phyloP scores from a whole-genome alignment of 225 moss, liverwort and hornwort genomes.

The Ulota crispa region DNA sequence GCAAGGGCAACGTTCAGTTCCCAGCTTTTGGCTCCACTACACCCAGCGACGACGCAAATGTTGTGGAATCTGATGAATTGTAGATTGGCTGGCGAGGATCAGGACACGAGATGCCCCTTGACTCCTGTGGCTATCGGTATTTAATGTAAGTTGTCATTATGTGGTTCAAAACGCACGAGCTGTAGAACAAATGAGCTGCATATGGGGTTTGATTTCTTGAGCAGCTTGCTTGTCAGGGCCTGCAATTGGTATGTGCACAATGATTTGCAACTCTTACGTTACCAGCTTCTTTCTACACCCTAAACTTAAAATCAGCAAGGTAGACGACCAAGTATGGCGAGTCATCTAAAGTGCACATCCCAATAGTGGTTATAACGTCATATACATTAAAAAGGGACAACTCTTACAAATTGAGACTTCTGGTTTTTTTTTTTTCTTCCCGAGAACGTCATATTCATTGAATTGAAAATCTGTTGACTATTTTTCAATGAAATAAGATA shows the following conservation, averaged over 20 bases:
- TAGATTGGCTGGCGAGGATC: background rate
- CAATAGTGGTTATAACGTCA: background rate
- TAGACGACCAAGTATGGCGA: background rate
- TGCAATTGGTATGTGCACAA: background rate
- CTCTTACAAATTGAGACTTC: no score
- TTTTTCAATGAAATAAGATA: no score
- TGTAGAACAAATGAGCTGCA: background rate
- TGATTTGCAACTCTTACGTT: background rate
- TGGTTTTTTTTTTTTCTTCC: no score
- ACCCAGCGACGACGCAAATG: background rate
- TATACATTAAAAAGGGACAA: no score
- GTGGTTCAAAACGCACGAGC: background rate
- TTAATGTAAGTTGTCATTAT: background rate
- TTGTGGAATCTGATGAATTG: slow-evolving; percentile 16
- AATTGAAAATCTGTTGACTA: no score
- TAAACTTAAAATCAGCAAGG: background rate
- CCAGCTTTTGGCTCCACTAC: slow-evolving; percentile 23
- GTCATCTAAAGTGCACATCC: background rate
- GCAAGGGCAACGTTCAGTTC: slow-evolving; percentile 55
- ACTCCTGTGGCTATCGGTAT: background rate
- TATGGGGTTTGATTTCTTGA: background rate
- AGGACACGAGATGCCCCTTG: background rate
- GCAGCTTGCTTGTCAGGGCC: background rate
- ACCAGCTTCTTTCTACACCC: background rate
- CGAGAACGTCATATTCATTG: no score